These are phyloP conservation scores for Verticillium isaacii DNA, from an alignment of 2,329 filamentous ascomycete genomes.

Conservation along the genomic window DNA sequence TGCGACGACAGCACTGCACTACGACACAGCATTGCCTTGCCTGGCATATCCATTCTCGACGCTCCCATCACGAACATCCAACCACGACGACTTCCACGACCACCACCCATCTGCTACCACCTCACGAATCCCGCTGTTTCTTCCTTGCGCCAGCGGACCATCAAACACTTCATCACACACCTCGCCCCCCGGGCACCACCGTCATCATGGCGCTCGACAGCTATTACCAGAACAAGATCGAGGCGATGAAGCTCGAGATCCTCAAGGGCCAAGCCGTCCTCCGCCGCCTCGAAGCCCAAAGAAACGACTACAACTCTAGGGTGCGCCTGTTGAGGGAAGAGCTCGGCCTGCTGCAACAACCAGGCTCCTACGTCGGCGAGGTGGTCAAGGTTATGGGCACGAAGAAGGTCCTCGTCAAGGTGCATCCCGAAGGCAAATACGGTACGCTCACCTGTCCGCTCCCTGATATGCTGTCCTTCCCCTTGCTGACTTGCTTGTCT, in stretches of 20 bases:
- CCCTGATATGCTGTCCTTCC: constrained; percentile 11
- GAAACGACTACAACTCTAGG: constrained; percentile 98
- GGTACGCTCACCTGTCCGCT: constrained; percentile 50
- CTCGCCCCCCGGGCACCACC: constrained; percentile 14
- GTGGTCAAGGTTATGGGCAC: constrained; percentile 99
- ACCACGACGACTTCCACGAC: constrained; percentile 4
- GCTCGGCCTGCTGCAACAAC: constrained; percentile 91
- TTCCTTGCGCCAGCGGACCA: not conserved
- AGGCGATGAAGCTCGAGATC: constrained; percentile 99
- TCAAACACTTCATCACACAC: not conserved
- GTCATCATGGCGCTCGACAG: constrained; percentile 94
- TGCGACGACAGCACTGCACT: not conserved
- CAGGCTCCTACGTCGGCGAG: constrained; percentile 96
- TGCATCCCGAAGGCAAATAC: constrained; percentile 99
- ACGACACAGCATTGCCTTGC: constrained; percentile 13
- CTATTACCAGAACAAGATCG: constrained; percentile 99
- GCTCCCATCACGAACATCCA: constrained; percentile 10
- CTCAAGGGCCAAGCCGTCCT: constrained; percentile 96
- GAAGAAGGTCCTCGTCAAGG: constrained; percentile 98
- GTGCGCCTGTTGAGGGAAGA: constrained; percentile 93
- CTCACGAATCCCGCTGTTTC: not conserved
- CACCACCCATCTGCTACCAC: constrained; percentile 4
- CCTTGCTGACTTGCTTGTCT: constrained; percentile 4
- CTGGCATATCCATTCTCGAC: constrained; percentile 9
- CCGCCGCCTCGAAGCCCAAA: constrained; percentile 90